phyloP scores from a whole-genome alignment of 371 early-diverging fungal species.

The Paramicrosporidium saccamoebae region DNA sequence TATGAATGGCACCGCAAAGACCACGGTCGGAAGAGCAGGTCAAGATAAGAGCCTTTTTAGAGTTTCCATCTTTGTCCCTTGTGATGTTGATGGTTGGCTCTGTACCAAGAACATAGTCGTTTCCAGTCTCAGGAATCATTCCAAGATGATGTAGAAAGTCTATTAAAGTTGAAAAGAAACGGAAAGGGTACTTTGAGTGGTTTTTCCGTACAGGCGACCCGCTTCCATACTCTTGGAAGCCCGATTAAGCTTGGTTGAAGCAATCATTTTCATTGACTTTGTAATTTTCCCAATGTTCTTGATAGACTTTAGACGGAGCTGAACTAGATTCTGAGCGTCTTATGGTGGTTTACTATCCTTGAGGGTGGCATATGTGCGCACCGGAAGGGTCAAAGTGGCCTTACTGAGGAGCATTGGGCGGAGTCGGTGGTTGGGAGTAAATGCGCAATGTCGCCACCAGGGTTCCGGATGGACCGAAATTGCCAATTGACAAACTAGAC shows the following conservation, averaged over 20 bases:
- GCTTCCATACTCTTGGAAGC: slow-evolving; percentile 77
- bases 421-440: slow-evolving; percentile 1
- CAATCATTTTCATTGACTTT: slow-evolving; percentile 99
- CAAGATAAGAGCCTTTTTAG: too few species aligned
- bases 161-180: not conserved
- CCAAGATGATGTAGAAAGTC: not conserved
- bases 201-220: slow-evolving; percentile 48
- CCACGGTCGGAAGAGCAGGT: slow-evolving; percentile 84
- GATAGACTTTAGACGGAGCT: slow-evolving; percentile 77
- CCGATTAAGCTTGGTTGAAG: slow-evolving; percentile 82
- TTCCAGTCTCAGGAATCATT: too few species aligned
- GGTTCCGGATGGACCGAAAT: not conserved
- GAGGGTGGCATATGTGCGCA: slow-evolving; percentile 47
- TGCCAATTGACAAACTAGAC: not conserved
- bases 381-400: slow-evolving; percentile 1
- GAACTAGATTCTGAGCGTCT: slow-evolving; percentile 15
- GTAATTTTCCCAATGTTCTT: slow-evolving; percentile 93
- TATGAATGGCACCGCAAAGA: slow-evolving; percentile 94
- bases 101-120: too few species aligned
- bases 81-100: too few species aligned
- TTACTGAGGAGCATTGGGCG: not conserved
- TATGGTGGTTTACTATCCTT: slow-evolving; percentile 32
- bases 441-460: not conserved
- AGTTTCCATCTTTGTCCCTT: too few species aligned
- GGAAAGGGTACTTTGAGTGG: slow-evolving; percentile 26